Conservation (phyloP, 495 filamentous ascomycete genomes). For the Penicillium silybi region DNA sequence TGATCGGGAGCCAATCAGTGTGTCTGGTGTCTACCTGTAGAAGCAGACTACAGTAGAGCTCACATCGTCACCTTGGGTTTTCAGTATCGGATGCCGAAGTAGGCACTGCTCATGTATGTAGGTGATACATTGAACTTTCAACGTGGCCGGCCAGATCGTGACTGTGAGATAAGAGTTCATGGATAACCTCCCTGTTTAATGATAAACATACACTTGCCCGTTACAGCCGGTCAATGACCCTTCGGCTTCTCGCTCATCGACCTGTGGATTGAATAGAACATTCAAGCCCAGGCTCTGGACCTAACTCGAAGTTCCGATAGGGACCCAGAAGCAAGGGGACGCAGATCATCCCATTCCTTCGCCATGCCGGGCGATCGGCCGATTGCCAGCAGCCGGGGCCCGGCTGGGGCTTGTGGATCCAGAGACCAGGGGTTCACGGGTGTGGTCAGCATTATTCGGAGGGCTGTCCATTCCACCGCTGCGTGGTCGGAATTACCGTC, state of each 20-base stretch:
- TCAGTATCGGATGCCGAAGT: too few species aligned
- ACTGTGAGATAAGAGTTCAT: neutral
- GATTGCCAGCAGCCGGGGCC: neutral
- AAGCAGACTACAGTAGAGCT: neutral
- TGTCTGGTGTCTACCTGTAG: neutral
- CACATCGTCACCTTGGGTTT: too few species aligned
- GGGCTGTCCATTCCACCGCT: constrained; percentile 10
- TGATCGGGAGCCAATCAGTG: constrained; percentile 4
- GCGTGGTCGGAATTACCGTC: neutral
- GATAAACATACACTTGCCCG: neutral
- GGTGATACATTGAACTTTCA: neutral
- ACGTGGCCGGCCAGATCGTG: neutral
- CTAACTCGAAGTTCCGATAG: neutral
- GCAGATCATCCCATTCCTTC: constrained; percentile 5
- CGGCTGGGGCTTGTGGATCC: constrained; percentile 4
- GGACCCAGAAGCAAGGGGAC: constrained; percentile 10
- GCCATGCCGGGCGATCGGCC: neutral
- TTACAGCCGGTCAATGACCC: neutral
- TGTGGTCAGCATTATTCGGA: constrained; percentile 9
- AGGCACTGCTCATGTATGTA: neutral
- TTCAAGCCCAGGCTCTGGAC: neutral
- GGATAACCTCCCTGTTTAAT: neutral
- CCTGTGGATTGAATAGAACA: neutral
- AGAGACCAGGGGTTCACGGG: neutral
- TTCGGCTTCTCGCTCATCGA: neutral